These are phyloP conservation scores for Cicer arietinum DNA, from an alignment of 306 rosid species.

Conservation along the genomic window DNA sequence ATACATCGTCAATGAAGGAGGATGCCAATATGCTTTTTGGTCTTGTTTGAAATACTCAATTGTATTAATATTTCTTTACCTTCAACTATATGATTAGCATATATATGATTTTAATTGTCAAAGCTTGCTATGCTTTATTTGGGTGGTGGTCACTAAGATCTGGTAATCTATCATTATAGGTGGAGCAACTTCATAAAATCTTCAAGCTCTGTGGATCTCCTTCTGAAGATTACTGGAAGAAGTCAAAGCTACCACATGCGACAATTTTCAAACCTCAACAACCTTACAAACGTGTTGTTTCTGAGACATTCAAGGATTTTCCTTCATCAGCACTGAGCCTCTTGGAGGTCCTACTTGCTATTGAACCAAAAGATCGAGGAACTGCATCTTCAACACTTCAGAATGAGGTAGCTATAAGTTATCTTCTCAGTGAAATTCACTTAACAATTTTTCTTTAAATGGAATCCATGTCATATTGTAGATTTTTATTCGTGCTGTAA, in stretches of 20 bases:
- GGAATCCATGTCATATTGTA: constrained; percentile 11
- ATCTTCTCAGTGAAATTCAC: constrained; percentile 22
- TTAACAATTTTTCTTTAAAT: not conserved
- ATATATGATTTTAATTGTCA: constrained; percentile 7
- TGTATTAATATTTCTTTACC: not conserved
- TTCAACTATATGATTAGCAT: constrained; percentile 21
- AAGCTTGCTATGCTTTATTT: constrained; percentile 36
- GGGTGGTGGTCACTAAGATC: constrained; percentile 34
- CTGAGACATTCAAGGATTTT: constrained; percentile 70
- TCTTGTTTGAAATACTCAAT: constrained; percentile 25
- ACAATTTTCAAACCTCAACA: constrained; percentile 85
- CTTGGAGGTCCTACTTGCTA: constrained; percentile 75
- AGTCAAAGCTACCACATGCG: constrained; percentile 78
- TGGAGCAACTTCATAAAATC: constrained; percentile 95
- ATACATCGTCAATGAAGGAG: constrained; percentile 8
- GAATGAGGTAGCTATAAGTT: constrained; percentile 63
- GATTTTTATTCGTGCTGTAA: not conserved
- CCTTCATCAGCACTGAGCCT: constrained; percentile 67
- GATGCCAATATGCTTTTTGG: constrained; percentile 18
- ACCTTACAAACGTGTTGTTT: constrained; percentile 72
- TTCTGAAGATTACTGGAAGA: constrained; percentile 87
- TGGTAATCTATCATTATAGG: constrained; percentile 52
- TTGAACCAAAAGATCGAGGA: constrained; percentile 76
- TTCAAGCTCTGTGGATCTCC: constrained; percentile 95
- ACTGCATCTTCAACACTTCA: constrained; percentile 80